Conservation (phyloP, 177 flowering plant genomes). For the Vitis hybrid region DNA sequence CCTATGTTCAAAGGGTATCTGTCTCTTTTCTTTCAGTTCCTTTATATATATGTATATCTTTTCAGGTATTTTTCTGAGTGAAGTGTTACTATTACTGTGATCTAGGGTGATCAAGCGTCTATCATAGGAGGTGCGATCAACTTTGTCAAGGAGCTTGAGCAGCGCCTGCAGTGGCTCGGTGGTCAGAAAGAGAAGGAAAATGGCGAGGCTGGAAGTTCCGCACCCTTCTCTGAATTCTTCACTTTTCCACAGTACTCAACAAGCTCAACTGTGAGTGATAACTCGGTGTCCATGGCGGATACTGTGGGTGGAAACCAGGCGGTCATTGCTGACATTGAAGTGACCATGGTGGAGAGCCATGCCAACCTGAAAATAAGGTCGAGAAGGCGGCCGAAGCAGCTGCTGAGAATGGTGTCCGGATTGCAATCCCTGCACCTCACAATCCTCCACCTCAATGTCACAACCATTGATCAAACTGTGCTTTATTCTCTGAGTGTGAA, state of each 20-base stretch:
- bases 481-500: slow-evolving; percentile 41
- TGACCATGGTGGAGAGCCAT: slow-evolving; percentile 44
- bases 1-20: slow-evolving; percentile 41
- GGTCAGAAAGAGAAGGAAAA: slow-evolving; percentile 15
- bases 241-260: slow-evolving; percentile 37
- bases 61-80: neutral
- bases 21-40: neutral
- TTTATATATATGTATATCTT: neutral
- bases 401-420: slow-evolving; percentile 29
- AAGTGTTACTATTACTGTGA: neutral
- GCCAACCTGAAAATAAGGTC: slow-evolving; percentile 39
- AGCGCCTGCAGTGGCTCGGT: slow-evolving; percentile 32
- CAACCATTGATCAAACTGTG: slow-evolving; percentile 27
- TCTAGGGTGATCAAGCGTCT: slow-evolving; percentile 61
- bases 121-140: slow-evolving; percentile 60
- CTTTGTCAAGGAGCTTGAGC: slow-evolving; percentile 59
- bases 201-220: neutral
- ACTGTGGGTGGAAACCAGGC: neutral
- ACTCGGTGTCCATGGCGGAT: neutral
- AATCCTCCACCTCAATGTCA: slow-evolving; percentile 43
- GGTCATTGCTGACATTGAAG: slow-evolving; percentile 37
- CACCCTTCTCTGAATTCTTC: slow-evolving; percentile 37
- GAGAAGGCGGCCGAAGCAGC: slow-evolving; percentile 29
- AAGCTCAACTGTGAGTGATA: neutral
- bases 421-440: slow-evolving; percentile 28